Evolutionary conservation across 2,329 filamentous ascomycete genomes (phyloP), one percentile per base, ranked within the genome.

Genomic region (Aspergillus costaricaensis): DNA sequence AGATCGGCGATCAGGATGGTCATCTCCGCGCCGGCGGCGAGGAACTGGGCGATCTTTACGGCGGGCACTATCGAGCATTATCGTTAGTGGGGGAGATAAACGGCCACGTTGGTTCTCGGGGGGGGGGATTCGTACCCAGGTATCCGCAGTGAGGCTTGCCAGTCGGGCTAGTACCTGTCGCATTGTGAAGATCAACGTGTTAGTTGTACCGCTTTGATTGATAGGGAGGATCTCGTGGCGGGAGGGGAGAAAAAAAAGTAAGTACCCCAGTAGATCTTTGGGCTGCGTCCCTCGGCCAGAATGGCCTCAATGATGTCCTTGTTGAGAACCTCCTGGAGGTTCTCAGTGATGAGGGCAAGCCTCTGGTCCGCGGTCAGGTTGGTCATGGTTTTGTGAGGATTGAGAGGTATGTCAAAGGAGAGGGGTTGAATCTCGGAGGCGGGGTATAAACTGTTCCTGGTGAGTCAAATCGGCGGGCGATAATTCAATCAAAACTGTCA

Each of bases 141-240:
- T 96, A 96, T 68, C 91, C 93, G 74, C 87, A 91, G 77, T 97
- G 93, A 57, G 92, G 92, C 62, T 88, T 85, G n/a, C 92, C 92
- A 0, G 92, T 96, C 15, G 91, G 92, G 17, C 91, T 91, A 41
- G 90, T 94, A 44, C 64, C 70, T 67, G 50, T n/a, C 44, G 21
- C 17, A 27, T 52, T 7, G 32, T 36, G 32, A 36, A 14, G n/a
- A 32, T n/a, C 41, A 51, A 52, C 21, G 38, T 23, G 60, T 48
- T 50, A 51, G 50, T 49, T 36, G 32, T 15, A 41, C 21, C 19
- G 48, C 1, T 32, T 36, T 36, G 0, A 36, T 36, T 36, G 32
- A 36, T 12, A 36, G 32, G 30, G 32, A 36, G 32, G 32, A 36
- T 36, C 32, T 36, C 5, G 19, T 44, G 41, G 41, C 41, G 21